Percentiles rank a stretch among this genome's conserved stretches.
Evolutionary conservation across 2,329 filamentous ascomycete species (phyloP).

Genomic region (Colletotrichum coccodes): DNA sequence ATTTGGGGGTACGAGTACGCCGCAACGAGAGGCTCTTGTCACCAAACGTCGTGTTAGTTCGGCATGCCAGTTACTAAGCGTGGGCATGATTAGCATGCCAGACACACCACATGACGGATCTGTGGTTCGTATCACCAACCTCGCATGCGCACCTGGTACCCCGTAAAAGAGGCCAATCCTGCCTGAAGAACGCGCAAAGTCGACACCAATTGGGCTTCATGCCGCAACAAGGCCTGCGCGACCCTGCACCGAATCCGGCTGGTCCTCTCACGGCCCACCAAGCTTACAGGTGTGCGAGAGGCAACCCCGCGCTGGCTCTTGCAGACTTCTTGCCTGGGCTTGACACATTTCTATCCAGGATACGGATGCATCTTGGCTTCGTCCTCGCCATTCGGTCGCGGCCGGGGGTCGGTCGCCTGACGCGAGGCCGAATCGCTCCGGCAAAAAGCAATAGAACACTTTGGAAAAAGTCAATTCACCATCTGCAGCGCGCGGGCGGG

Average conservation of each 20-base stretch:
- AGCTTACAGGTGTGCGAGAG: background rate
- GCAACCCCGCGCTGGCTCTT: background rate
- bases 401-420: background rate
- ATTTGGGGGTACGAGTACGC: background rate
- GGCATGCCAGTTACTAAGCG: background rate
- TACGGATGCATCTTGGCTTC: constrained; percentile 6
- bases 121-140: constrained; percentile 12
- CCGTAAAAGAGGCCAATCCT: background rate
- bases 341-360: background rate
- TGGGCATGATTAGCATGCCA: background rate
- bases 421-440: constrained; percentile 15
- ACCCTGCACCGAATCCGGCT: constrained; percentile 14
- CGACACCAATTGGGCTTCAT: background rate
- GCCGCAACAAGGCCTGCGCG: constrained; percentile 6
- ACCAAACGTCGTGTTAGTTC: no score
- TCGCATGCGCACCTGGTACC: background rate
- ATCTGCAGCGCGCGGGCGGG: background rate
- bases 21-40: background rate
- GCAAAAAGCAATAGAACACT: background rate
- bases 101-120: constrained; percentile 7
- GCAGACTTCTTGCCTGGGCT: background rate
- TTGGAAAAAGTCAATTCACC: constrained; percentile 9
- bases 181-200: background rate
- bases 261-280: background rate
- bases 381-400: background rate